phyloP scores from a whole-genome alignment of 1,284 basidiomycete genomes.

The Ganoderma lucidum region DNA sequence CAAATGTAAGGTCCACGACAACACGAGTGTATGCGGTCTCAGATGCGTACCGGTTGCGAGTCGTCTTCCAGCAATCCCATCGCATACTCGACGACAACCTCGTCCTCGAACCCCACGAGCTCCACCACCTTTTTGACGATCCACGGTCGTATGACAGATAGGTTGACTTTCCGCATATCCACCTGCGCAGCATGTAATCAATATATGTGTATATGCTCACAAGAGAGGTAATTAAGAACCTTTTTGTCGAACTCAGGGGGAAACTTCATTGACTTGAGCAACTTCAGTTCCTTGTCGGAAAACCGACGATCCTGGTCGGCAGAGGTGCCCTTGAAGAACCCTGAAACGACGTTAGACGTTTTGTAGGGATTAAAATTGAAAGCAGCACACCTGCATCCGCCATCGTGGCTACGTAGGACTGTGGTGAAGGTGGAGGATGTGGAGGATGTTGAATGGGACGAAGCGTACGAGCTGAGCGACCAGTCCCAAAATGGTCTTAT shows the following conservation, averaged over 20 bases:
- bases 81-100: slow-evolving; percentile 96
- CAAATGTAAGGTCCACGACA: slow-evolving; percentile 8
- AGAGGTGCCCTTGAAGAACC: slow-evolving; percentile 89
- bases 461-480: not conserved
- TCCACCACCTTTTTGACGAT: slow-evolving; percentile 91
- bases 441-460: not conserved
- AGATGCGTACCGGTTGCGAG: slow-evolving; percentile 72
- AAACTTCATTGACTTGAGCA: slow-evolving; percentile 91
- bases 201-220: not conserved
- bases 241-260: slow-evolving; percentile 91
- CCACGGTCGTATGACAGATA: slow-evolving; percentile 92
- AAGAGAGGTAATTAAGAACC: slow-evolving; percentile 49
- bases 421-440: not conserved
- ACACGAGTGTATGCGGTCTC: not conserved
- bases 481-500: not conserved
- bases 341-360: slow-evolving; percentile 43
- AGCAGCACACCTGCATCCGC: not conserved
- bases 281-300: slow-evolving; percentile 92
- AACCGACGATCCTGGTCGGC: slow-evolving; percentile 90
- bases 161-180: slow-evolving; percentile 94
- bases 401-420: not conserved
- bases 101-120: slow-evolving; percentile 94
- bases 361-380: not conserved
- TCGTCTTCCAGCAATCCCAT: slow-evolving; percentile 92
- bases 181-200: slow-evolving; percentile 59